These are phyloP conservation scores for Sporothrix inflata DNA, from an alignment of 2,329 filamentous ascomycete genomes.

Conservation along the genomic window DNA sequence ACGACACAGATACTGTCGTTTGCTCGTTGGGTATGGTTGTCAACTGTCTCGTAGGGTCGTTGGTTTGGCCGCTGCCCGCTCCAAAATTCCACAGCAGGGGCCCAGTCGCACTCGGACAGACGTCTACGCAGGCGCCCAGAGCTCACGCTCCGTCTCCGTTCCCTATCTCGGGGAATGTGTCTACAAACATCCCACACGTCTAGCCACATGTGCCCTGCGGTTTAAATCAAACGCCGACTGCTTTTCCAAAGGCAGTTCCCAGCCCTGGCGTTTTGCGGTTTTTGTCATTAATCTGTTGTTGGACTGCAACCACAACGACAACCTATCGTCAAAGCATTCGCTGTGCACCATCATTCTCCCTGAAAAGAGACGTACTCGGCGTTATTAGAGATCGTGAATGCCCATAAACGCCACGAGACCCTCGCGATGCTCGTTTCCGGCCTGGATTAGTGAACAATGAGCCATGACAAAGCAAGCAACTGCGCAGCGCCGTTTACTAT, in stretches of 20 bases:
- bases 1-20: background rate
- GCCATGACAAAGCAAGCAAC: background rate
- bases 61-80: background rate
- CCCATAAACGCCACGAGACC: background rate
- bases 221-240: slow-evolving; percentile 2
- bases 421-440: background rate
- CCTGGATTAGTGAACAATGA: slow-evolving; percentile 14
- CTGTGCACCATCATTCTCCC: too few species aligned
- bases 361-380: too few species aligned
- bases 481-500: slow-evolving; percentile 2
- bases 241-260: background rate
- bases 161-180: background rate
- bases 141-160: background rate
- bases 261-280: background rate
- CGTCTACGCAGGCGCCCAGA: background rate
- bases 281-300: background rate
- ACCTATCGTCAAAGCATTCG: background rate
- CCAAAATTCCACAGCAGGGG: background rate
- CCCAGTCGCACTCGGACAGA: background rate
- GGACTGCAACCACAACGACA: background rate
- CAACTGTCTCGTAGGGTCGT: background rate
- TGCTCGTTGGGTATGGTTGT: too few species aligned
- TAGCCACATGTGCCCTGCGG: background rate
- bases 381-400: too few species aligned
- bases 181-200: background rate